Base-by-base conservation (phyloP, 208 protist species). In the Trypanosoma platydactyli region DNA sequence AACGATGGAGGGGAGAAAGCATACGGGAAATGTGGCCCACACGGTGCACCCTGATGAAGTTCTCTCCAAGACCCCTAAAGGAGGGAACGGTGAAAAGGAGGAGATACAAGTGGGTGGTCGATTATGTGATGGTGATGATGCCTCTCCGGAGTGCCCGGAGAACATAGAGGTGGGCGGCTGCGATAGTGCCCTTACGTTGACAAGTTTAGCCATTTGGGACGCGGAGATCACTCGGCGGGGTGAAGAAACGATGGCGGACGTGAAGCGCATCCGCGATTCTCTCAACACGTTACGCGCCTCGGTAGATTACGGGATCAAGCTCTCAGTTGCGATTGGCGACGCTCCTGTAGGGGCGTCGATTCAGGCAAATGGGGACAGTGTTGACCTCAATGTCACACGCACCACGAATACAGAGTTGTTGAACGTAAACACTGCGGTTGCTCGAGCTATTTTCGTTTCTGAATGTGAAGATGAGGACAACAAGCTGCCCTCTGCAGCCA, bases 121-220 rank as follows among this genome's bases (percentile, higher is more conserved):
- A 5, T 5, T 16, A 20, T 35, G 35, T 40, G 50, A 46, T 56
- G 27, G 33, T 33, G 64, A 53, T 44, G 41, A 53, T 6, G n/a
- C 12, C n/a, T 5, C 12, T 12, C 25, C 16, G 0, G 54, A 51
- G 5, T 38, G 7, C 0, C 22, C 33, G 3, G 42, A 46, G 38
- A 45, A 53, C 18, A 25, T 44, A 29, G 41, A 61, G 27, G 22
- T 33, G 15, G 5, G 52, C 20, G 44, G n/a, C 7, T 53, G 44
- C 58, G 29, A 56, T 7, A 35, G 30, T 18, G 52, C 27, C 33
- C 40, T 42, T 12, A 69, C 64, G 29, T 29, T 69, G 38, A 69
- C 61, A 53, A 53, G 61, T 15, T 35, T 69, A 29, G 38, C 41
- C 42, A 35, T 66, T 7, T 66, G 60, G 60, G 60, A 66, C 5